Evolutionary conservation across 352 stramenopile species (phyloP), one percentile per base, ranked within the genome.

Genomic region (Phytophthora pistaciae): DNA sequence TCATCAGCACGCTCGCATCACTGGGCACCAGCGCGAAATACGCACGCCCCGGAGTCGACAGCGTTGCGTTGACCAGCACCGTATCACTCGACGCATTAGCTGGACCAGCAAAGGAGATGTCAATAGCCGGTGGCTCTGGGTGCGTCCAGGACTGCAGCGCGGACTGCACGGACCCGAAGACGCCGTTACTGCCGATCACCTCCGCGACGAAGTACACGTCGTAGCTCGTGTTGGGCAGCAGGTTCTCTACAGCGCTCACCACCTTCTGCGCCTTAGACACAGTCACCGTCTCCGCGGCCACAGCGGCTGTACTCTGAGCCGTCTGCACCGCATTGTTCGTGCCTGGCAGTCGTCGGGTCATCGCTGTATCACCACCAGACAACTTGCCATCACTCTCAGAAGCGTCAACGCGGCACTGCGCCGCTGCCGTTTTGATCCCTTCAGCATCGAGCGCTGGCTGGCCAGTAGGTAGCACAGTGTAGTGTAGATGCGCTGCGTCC

Each of bases 181-280:
- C 87, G 3, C 87, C 88, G 49, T 96, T 94, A 69, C 88, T 96
- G 36, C 80, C 79, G 11, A 80, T 78, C 20, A 93, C 88, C 50
- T 96, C 87, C 13, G 83, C 80, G 9, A 96, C 87, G 70, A 96
- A 91, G 75, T 90, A 94, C 65, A 94, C 87, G 42, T 94, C 87
- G 72, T 94, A 96, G 75, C 77, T 93, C 23, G 75, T 86, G 56
- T 94, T 94, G 0, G 84, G 23, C 10, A 54, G 21, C 13, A 96
- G 65, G 0, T 80, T 73, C 7, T 73, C 25, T 1, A 94, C 72
- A 2, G 68, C 33, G 21, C 71, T 79, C 60, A 87, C 84, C 2
- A 93, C 56, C 25, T 91, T 91, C 49, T 91, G 78, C 5, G 87
- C 83, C 25, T 64, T 74, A 0, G 74, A 13, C 7, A 91, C 77